Base-by-base conservation (phyloP, 306 rosid genomes). In the apple (Malus domestica) region DNA sequence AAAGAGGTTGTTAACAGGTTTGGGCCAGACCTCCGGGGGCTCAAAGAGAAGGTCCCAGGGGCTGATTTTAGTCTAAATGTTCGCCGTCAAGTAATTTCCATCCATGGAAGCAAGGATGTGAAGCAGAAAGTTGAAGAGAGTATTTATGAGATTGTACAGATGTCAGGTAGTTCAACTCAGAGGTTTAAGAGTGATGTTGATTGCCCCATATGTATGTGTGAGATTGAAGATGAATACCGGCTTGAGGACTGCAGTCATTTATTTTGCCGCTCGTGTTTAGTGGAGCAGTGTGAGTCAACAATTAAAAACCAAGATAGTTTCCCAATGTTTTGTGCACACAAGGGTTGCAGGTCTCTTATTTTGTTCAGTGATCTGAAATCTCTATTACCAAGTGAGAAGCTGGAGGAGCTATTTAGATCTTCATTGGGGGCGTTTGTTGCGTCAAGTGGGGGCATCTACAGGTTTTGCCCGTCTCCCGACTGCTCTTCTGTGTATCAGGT, bases 391-490 rank as follows among this genome's bases (percentile, higher is more conserved):
- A 55, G 32, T 60, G 97, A 84, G 32, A 90, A 92, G 89, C 77
- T 96, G 70, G 99, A 92, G 77, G 99, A 92, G 73, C 91, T 96
- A 60, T 92, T 92, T 80, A 80, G 96, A 79, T 93, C 98, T 4
- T 87, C 99, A 20, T n/a, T 96, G 86, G 91, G 91, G 32, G 89
- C 96, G 44, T 92, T 87, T 77, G 93, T 96, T 62, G 73, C 86
- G 3, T 78, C 80, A 2, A 89, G 97, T 49, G 84, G 82, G 8
- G 93, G 96, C 54, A 68, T 71, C 42, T 88, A 82, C 76, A 84
- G 92, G 83, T 96, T 96, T 76, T 96, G 99, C 75, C 99, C 98
- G 0, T 87, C 98, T 57, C 99, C 99, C 0, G 98, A 92, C 88
- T 96, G 99, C 71, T 93, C 98, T 70, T 87, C 97, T 0, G 63